Evolutionary conservation across 306 rosid species (phyloP).

Genomic region (Calophaca sinica): DNA sequence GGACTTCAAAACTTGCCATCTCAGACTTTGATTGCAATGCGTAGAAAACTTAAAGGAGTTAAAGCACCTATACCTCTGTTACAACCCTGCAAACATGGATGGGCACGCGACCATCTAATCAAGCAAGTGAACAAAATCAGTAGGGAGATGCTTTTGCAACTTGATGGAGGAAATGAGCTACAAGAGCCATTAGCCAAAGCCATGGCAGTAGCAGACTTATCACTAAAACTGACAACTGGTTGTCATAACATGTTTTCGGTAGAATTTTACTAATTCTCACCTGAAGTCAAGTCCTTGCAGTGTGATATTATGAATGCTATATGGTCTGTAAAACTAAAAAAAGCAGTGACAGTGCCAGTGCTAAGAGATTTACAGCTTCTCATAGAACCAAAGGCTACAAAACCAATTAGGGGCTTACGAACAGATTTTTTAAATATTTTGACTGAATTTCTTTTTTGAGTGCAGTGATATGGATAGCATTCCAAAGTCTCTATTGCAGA

Average conservation of each 20-base stretch:
- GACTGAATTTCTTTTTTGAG: conserved; percentile 68
- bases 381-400: conserved; percentile 62
- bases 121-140: conserved; percentile 50
- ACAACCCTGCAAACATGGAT: conserved; percentile 54
- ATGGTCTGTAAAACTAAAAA: conserved; percentile 48
- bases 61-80: conserved; percentile 56
- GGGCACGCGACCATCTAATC: conserved; percentile 55
- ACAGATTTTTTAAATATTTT: conserved; percentile 59
- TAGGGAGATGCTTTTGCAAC: conserved; percentile 62
- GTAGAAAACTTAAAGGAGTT: conserved; percentile 63
- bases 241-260: conserved; percentile 48
- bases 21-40: conserved; percentile 72
- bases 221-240: conserved; percentile 61
- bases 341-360: conserved; percentile 45
- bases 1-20: conserved; percentile 56
- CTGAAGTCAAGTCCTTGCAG: conserved; percentile 70
- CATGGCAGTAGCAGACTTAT: conserved; percentile 79
- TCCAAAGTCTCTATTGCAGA: conserved; percentile 62
- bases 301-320: conserved; percentile 74
- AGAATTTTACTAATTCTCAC: conserved; percentile 66
- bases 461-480: conserved; percentile 73
- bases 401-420: conserved; percentile 57
- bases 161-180: conserved; percentile 56
- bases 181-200: conserved; percentile 81
- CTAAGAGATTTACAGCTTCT: conserved; percentile 65